These are phyloP conservation scores for Nigrospora osmanthi DNA, from an alignment of 2,329 filamentous ascomycete genomes.

Conservation along the genomic window DNA sequence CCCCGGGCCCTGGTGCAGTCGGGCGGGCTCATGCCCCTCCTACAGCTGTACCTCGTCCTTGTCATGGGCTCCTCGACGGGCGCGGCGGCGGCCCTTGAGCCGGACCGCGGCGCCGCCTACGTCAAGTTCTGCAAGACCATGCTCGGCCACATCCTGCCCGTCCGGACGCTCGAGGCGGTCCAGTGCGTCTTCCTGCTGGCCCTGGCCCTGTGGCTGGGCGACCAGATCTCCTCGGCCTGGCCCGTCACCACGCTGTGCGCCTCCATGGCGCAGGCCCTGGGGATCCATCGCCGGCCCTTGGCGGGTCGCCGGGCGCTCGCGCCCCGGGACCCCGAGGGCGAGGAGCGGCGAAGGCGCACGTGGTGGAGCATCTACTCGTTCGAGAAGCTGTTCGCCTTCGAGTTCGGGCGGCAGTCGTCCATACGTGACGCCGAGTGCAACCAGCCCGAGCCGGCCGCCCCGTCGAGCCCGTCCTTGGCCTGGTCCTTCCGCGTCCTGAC, in stretches of 20 bases:
- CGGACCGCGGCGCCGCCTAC: neutral
- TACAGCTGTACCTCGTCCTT: neutral
- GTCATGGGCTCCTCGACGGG: neutral
- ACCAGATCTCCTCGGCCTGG: conserved; percentile 4
- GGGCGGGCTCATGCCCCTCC: neutral
- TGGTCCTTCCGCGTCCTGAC: conserved; percentile 3
- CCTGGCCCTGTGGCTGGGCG: conserved; percentile 1
- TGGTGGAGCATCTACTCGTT: conserved; percentile 7
- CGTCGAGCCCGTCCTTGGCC: neutral
- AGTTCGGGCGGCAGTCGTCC: conserved; percentile 2
- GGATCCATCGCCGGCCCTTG: neutral
- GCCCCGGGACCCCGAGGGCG: neutral
- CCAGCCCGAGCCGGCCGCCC: neutral
- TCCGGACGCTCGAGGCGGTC: conserved; percentile 2
- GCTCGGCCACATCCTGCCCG: conserved; percentile 2
- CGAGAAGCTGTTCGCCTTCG: conserved; percentile 6
- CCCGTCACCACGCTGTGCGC: conserved; percentile 2
- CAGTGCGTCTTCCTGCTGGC: conserved; percentile 4
- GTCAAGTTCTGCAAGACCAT: conserved; percentile 2
- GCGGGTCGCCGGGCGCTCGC: neutral
- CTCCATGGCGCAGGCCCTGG: conserved; percentile 3
- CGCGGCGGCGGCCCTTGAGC: neutral
- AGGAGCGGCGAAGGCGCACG: conserved; percentile 1
- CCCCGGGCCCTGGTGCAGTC: neutral
- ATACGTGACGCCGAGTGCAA: conserved; percentile 2